These are phyloP conservation scores for Ganoderma lucidum DNA, from an alignment of 1,284 basidiomycete species.

Conservation along the genomic window DNA sequence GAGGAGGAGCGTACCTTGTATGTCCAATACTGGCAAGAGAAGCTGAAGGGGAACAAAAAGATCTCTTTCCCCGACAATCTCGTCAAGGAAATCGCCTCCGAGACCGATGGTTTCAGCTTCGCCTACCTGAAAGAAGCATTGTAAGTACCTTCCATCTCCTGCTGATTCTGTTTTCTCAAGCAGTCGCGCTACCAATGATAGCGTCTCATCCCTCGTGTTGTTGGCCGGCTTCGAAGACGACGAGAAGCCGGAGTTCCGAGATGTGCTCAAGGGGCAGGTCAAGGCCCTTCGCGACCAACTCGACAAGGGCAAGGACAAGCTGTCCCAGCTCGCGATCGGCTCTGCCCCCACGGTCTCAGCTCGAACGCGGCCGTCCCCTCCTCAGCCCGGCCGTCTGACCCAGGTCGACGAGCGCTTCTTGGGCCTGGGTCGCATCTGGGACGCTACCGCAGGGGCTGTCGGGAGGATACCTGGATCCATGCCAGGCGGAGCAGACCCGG, in stretches of 20 bases:
- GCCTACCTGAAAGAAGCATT: constrained; percentile 88
- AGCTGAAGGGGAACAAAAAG: constrained; percentile 65
- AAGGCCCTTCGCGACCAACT: constrained; percentile 66
- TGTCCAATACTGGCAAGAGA: constrained; percentile 79
- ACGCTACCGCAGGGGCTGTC: constrained; percentile 15
- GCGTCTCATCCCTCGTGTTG: constrained; percentile 69
- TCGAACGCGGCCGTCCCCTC: background rate
- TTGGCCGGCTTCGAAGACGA: constrained; percentile 58
- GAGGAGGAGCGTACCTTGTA: constrained; percentile 70
- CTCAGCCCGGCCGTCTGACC: constrained; percentile 14
- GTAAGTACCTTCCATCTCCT: constrained; percentile 51
- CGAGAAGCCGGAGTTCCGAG: constrained; percentile 57
- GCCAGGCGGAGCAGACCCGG: constrained; percentile 22
- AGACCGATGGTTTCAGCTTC: constrained; percentile 77
- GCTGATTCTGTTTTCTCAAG: background rate
- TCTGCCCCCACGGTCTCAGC: background rate
- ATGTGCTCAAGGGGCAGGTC: constrained; percentile 63
- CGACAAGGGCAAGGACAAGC: constrained; percentile 44
- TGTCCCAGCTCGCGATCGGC: background rate
- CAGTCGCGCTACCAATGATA: constrained; percentile 38
- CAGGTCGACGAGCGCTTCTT: constrained; percentile 29
- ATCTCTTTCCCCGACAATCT: constrained; percentile 74
- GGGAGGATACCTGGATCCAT: constrained; percentile 39
- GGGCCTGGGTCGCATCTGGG: constrained; percentile 38
- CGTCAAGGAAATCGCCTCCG: constrained; percentile 62